phyloP scores from a whole-genome alignment of 345 rosid species.

The Melastoma malabathricum region DNA sequence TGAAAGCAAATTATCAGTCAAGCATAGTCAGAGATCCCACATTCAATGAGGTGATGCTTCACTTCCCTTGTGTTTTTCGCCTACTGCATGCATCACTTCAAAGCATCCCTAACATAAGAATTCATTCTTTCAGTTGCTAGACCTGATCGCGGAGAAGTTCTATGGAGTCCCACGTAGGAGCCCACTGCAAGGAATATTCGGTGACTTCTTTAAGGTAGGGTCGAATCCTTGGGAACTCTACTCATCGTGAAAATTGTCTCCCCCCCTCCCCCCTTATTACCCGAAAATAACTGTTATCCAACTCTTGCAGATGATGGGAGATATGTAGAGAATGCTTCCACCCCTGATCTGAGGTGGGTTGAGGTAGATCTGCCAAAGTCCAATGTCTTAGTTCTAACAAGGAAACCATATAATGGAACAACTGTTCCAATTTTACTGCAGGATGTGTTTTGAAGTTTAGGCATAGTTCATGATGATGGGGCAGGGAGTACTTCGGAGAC shows the following conservation, averaged over 20 bases:
- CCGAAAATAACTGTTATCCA: background rate
- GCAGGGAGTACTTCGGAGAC: no score
- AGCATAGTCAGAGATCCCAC: slow-evolving; percentile 76
- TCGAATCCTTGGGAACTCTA: background rate
- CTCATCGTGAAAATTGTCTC: background rate
- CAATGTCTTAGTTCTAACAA: no score
- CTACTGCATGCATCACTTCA: background rate
- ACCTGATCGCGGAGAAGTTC: slow-evolving; percentile 69
- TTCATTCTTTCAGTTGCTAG: slow-evolving; percentile 51
- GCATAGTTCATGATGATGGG: no score
- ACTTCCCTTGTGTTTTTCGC: no score
- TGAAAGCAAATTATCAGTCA: slow-evolving; percentile 56
- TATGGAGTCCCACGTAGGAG: slow-evolving; percentile 71
- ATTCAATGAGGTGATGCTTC: slow-evolving; percentile 48
- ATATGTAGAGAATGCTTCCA: slow-evolving; percentile 2
- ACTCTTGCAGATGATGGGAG: slow-evolving; percentile 26
- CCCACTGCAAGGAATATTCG: slow-evolving; percentile 80
- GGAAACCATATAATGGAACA: no score
- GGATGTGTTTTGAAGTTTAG: no score
- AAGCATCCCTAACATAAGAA: background rate
- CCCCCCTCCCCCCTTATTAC: background rate
- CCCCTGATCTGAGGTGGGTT: no score
- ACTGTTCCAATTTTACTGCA: no score
- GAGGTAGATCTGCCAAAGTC: no score
- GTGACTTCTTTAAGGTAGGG: slow-evolving; percentile 67